A percentile compares a stretch with the other conserved stretches of the same genome.
Evolutionary conservation across 352 stramenopile species (phyloP).

Genomic region (Aphanomyces euteiches): DNA sequence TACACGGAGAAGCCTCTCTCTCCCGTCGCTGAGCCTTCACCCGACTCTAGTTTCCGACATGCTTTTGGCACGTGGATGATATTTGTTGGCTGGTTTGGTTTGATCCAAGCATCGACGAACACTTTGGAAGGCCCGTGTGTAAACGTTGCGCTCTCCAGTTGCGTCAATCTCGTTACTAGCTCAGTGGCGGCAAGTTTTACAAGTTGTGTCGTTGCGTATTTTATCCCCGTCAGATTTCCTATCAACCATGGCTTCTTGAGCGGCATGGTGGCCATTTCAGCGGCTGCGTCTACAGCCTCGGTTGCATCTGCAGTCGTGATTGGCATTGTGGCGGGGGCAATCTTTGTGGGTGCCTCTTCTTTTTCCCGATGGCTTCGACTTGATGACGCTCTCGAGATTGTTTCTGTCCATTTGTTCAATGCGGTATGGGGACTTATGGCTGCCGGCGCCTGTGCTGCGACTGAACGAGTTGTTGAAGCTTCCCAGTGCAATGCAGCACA

Average conservation of each 20-base stretch:
- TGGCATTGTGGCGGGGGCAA: not conserved
- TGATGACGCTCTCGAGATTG: conserved; percentile 10
- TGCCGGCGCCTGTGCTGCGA: not conserved
- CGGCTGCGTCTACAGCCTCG: not conserved
- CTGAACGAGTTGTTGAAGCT: not conserved
- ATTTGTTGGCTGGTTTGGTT: conserved; percentile 20
- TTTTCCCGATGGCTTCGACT: not conserved
- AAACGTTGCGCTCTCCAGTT: not conserved
- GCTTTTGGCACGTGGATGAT: conserved; percentile 5
- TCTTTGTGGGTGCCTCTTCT: conserved; percentile 1
- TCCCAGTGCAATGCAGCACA: not conserved
- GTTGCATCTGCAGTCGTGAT: not conserved
- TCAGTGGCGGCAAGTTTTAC: not conserved
- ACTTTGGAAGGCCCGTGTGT: conserved; percentile 3
- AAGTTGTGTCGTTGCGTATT: too few relatives aligned
- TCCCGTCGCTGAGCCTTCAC: not conserved
- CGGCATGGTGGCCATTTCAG: conserved; percentile 27
- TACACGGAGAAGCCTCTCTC: not conserved
- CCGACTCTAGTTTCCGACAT: not conserved
- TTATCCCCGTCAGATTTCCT: not conserved
- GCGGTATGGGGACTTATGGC: conserved; percentile 2
- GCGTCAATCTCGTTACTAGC: conserved; percentile 6
- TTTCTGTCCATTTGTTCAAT: conserved; percentile 23
- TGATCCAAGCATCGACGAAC: conserved; percentile 23
- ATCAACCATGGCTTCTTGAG: conserved; percentile 23